These are phyloP conservation scores for Boletus fagicola DNA, from an alignment of 768 basidiomycete species.

Conservation along the genomic window DNA sequence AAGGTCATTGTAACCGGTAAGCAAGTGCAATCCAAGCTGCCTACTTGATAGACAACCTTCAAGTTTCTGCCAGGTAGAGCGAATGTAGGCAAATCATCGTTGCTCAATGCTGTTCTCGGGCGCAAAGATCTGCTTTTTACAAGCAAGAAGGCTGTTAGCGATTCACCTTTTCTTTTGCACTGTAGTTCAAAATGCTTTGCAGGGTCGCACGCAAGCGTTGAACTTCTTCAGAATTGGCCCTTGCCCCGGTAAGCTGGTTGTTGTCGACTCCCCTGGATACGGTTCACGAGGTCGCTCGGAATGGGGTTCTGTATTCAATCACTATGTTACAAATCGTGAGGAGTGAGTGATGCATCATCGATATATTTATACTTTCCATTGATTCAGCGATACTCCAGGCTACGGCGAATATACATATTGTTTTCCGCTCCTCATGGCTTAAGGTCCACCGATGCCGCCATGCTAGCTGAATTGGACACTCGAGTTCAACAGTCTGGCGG, in stretches of 20 bases:
- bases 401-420: conserved; percentile 68
- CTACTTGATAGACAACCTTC: background rate
- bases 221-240: conserved; percentile 74
- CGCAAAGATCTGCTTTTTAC: conserved; percentile 55
- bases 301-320: conserved; percentile 71
- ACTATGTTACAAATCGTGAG: conserved; percentile 58
- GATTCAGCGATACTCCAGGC: conserved; percentile 36
- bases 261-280: conserved; percentile 84
- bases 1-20: conserved; percentile 32
- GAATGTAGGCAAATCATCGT: conserved; percentile 73
- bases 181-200: background rate
- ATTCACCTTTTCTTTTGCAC: background rate
- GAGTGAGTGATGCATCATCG: conserved; percentile 44
- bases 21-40: background rate
- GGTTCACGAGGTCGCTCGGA: conserved; percentile 69
- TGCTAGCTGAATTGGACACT: conserved; percentile 53
- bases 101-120: conserved; percentile 67
- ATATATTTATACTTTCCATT: background rate
- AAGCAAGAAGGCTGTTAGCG: conserved; percentile 68
- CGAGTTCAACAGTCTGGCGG: conserved; percentile 31
- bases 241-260: conserved; percentile 49
- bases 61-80: conserved; percentile 54
- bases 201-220: conserved; percentile 72
- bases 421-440: conserved; percentile 68
- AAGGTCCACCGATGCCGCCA: conserved; percentile 52